phyloP scores from a whole-genome alignment of 2,329 filamentous ascomycete species.

The Beauveria varroae region DNA sequence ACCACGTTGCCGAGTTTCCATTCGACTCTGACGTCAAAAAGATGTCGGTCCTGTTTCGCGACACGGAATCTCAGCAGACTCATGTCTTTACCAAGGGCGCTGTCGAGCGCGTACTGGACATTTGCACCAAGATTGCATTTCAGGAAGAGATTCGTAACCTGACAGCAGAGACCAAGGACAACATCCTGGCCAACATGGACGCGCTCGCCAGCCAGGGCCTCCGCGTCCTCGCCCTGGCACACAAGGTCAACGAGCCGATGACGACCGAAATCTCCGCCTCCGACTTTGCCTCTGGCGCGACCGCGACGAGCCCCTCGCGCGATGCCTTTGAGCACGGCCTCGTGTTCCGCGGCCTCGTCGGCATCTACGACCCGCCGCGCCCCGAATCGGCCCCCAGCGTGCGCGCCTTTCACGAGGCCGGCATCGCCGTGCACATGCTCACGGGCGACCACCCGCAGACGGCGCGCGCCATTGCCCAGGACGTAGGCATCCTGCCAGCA shows the following conservation, averaged over 20 bases:
- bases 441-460: slow-evolving; percentile 58
- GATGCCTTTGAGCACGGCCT: slow-evolving; percentile 43
- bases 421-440: slow-evolving; percentile 57
- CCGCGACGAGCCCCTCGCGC: slow-evolving; percentile 14
- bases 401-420: slow-evolving; percentile 47
- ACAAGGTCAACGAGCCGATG: slow-evolving; percentile 8
- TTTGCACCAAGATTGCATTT: slow-evolving; percentile 43
- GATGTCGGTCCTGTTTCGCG: slow-evolving; percentile 49
- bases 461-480: slow-evolving; percentile 50
- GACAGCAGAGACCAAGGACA: slow-evolving; percentile 31
- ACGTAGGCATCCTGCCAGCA: slow-evolving; percentile 50
- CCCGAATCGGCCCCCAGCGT: slow-evolving; percentile 50
- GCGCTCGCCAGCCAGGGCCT: slow-evolving; percentile 55
- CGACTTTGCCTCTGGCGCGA: slow-evolving; percentile 18
- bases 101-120: slow-evolving; percentile 56
- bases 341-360: slow-evolving; percentile 56
- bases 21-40: slow-evolving; percentile 53
- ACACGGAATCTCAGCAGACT: slow-evolving; percentile 20
- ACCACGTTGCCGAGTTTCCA: slow-evolving; percentile 43
- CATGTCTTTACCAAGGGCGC: slow-evolving; percentile 54
- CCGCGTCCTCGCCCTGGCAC: slow-evolving; percentile 57
- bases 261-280: slow-evolving; percentile 16
- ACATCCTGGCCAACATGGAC: slow-evolving; percentile 59
- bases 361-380: slow-evolving; percentile 61
- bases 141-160: slow-evolving; percentile 27